Conservation (phyloP, 129 eudicot species). For the Scalesia atractyloides region DNA sequence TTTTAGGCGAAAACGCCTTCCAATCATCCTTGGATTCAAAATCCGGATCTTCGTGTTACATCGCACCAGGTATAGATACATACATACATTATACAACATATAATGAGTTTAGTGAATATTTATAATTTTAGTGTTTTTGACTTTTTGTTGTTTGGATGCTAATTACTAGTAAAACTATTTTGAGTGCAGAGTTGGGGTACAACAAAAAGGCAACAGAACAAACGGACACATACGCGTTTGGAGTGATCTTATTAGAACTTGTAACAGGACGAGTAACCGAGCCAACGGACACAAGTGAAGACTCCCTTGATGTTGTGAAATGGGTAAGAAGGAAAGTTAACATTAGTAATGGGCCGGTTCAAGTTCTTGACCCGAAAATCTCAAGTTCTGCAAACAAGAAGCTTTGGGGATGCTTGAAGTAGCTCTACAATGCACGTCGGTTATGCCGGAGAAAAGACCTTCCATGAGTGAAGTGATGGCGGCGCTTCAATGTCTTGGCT, state of each 20-base stretch:
- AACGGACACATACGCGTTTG: slow-evolving; percentile 80
- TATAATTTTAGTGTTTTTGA: background rate
- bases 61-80: slow-evolving; percentile 70
- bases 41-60: slow-evolving; percentile 60
- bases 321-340: slow-evolving; percentile 88
- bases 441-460: slow-evolving; percentile 82
- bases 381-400: slow-evolving; percentile 42
- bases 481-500: slow-evolving; percentile 59
- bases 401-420: slow-evolving; percentile 68
- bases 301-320: slow-evolving; percentile 64
- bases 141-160: slow-evolving; percentile 22
- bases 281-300: slow-evolving; percentile 42
- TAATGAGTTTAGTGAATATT: background rate
- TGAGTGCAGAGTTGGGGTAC: slow-evolving; percentile 69
- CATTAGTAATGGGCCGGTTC: slow-evolving; percentile 60
- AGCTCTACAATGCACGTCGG: slow-evolving; percentile 62
- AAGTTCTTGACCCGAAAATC: slow-evolving; percentile 70
- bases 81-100: background rate
- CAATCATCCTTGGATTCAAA: slow-evolving; percentile 52
- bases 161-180: slow-evolving; percentile 4
- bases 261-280: slow-evolving; percentile 77
- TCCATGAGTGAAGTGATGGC: slow-evolving; percentile 68
- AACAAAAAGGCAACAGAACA: slow-evolving; percentile 68
- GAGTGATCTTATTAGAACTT: slow-evolving; percentile 80
- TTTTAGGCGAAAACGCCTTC: slow-evolving; percentile 70